Conservation (phyloP, 306 rosid genomes). For the Datisca glomerata region DNA sequence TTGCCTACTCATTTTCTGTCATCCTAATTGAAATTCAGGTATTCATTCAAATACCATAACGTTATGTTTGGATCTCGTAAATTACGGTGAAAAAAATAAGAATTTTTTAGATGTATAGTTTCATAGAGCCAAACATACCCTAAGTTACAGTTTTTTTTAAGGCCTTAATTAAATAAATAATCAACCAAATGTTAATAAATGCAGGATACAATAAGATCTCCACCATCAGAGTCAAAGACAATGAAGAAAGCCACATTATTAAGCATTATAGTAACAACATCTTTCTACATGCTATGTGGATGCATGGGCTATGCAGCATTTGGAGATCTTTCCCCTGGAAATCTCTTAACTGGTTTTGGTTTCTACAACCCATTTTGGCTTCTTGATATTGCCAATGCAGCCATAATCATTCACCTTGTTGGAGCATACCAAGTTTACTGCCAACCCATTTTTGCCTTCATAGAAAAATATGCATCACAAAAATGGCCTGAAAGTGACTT, state of each 20-base stretch:
- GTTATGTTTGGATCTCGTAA: too few relatives aligned
- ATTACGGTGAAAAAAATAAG: conserved; percentile 12
- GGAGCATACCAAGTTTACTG: conserved; percentile 72
- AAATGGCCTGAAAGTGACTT: conserved; percentile 39
- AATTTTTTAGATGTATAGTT: neutral
- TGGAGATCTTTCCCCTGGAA: conserved; percentile 55
- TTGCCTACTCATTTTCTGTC: conserved; percentile 63
- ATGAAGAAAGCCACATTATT: conserved; percentile 55
- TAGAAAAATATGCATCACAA: conserved; percentile 47
- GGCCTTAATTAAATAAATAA: too few relatives aligned
- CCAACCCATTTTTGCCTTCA: conserved; percentile 66
- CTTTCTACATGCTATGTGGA: conserved; percentile 59
- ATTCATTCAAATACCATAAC: too few relatives aligned
- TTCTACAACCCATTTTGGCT: conserved; percentile 77
- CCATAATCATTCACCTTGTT: conserved; percentile 55
- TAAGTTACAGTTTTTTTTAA: neutral
- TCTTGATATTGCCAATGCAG: conserved; percentile 56
- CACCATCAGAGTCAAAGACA: conserved; percentile 65
- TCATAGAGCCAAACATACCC: neutral
- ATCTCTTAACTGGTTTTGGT: conserved; percentile 71
- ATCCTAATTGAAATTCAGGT: conserved; percentile 78
- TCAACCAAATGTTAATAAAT: neutral
- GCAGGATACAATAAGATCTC: conserved; percentile 61
- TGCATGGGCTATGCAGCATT: conserved; percentile 74
- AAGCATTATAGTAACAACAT: conserved; percentile 38